Evolutionary conservation across 2,329 filamentous ascomycete species (phyloP).

Genomic region (Calonectria multiphialidica): DNA sequence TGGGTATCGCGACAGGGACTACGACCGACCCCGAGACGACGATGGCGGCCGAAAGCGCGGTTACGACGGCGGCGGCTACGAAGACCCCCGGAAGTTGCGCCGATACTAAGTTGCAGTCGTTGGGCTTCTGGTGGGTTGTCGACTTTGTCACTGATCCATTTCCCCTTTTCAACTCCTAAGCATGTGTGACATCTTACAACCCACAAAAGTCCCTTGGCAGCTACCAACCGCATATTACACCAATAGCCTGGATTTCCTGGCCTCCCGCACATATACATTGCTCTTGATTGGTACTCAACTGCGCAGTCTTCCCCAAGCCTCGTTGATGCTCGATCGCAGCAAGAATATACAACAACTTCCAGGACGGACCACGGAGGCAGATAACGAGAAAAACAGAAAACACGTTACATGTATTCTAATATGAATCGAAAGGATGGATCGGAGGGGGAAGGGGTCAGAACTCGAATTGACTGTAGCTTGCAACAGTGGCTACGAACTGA

Average conservation of each 20-base stretch:
- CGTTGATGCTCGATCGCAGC: slow-evolving; percentile 14
- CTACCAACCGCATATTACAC: background rate
- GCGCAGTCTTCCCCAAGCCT: slow-evolving; percentile 6
- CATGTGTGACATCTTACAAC: slow-evolving; percentile 25
- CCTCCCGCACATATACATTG: background rate
- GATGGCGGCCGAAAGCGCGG: slow-evolving; percentile 72
- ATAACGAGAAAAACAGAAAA: slow-evolving; percentile 31
- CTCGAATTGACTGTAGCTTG: slow-evolving; percentile 33
- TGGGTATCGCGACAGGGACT: slow-evolving; percentile 65
- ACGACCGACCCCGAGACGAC: slow-evolving; percentile 69
- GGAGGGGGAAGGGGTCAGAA: slow-evolving; percentile 20
- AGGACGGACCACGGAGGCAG: slow-evolving; percentile 36
- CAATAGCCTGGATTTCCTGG: slow-evolving; percentile 1
- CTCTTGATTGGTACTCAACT: slow-evolving; percentile 12
- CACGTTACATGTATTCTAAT: slow-evolving; percentile 45
- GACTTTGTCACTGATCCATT: slow-evolving; percentile 35
- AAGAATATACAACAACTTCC: background rate
- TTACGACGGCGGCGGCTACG: slow-evolving; percentile 84
- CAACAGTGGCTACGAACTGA: slow-evolving; percentile 40
- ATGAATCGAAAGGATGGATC: slow-evolving; percentile 36
- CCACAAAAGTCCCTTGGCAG: slow-evolving; percentile 2
- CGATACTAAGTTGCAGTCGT: slow-evolving; percentile 61
- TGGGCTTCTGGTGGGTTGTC: slow-evolving; percentile 41
- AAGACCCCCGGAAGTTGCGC: slow-evolving; percentile 78
- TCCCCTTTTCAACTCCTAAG: slow-evolving; percentile 38